phyloP scores from a whole-genome alignment of 306 rosid genomes.

The Cucurbita ficifolia region DNA sequence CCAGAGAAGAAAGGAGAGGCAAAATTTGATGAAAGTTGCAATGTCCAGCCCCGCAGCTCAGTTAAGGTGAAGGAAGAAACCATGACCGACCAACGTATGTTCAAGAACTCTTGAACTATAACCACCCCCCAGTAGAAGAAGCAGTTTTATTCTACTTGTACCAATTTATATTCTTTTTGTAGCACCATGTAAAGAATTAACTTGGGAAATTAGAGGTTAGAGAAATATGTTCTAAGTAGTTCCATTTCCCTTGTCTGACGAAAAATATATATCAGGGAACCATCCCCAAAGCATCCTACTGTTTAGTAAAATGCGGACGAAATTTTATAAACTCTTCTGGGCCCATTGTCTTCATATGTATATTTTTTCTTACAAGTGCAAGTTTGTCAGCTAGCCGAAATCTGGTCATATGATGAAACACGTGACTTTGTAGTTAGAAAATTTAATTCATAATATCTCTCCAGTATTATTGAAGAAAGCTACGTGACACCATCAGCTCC shows the following conservation, averaged over 20 bases:
- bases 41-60: slow-evolving; percentile 59
- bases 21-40: slow-evolving; percentile 25
- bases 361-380: neutral
- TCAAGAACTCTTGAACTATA: slow-evolving; percentile 6
- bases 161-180: neutral
- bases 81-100: neutral
- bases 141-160: neutral
- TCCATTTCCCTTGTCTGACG: neutral
- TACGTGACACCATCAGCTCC: neutral
- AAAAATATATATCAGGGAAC: neutral
- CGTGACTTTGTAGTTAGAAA: neutral
- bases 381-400: neutral
- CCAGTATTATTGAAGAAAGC: neutral
- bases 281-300: neutral
- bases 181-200: neutral
- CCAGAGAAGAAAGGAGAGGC: slow-evolving; percentile 43
- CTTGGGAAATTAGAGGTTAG: neutral
- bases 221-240: neutral
- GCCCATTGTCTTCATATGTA: too few relatives aligned
- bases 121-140: neutral
- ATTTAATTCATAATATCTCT: neutral
- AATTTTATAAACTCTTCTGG: neutral
- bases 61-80: slow-evolving; percentile 27
- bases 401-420: neutral
- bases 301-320: neutral